Evolutionary conservation across 2,329 filamentous ascomycete genomes (phyloP).

Genomic region (Piedraia hortae): DNA sequence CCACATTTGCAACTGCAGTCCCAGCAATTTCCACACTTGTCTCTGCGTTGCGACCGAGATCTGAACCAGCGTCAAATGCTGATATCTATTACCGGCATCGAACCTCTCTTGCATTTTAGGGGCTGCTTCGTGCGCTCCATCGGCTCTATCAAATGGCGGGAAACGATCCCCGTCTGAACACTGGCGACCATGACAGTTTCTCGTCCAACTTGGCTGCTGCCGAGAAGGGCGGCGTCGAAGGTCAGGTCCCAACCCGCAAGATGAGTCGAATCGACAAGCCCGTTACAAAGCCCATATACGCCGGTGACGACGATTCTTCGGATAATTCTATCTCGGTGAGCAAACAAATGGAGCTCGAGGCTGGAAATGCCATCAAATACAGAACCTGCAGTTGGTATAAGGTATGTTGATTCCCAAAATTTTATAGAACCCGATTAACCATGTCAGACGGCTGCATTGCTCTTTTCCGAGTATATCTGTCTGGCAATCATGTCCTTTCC

Average conservation of each 20-base stretch:
- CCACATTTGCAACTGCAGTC: too few relatives aligned
- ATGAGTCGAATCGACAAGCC: slow-evolving; percentile 18
- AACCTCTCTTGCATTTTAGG: slow-evolving; percentile 6
- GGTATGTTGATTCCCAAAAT: slow-evolving; percentile 15
- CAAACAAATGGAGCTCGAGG: slow-evolving; percentile 50
- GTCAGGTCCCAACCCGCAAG: slow-evolving; percentile 9
- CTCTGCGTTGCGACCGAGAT: neutral
- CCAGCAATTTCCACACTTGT: slow-evolving; percentile 1
- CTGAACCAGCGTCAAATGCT: slow-evolving; percentile 4
- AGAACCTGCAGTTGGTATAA: slow-evolving; percentile 86
- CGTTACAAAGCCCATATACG: slow-evolving; percentile 12
- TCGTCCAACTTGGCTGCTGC: slow-evolving; percentile 4
- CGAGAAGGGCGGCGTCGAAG: slow-evolving; percentile 9
- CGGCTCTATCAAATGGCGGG: slow-evolving; percentile 22
- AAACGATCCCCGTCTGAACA: slow-evolving; percentile 3
- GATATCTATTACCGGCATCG: slow-evolving; percentile 5
- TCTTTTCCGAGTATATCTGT: slow-evolving; percentile 91
- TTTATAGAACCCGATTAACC: too few relatives aligned
- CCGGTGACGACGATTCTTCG: slow-evolving; percentile 11
- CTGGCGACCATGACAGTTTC: slow-evolving; percentile 8
- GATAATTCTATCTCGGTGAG: slow-evolving; percentile 21
- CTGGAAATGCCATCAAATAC: slow-evolving; percentile 61
- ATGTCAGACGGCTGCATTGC: slow-evolving; percentile 49
- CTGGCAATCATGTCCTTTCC: slow-evolving; percentile 87
- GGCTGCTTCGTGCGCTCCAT: slow-evolving; percentile 15